Conservation (phyloP, 2,329 filamentous ascomycete genomes). For the Seiridium cupressi region DNA sequence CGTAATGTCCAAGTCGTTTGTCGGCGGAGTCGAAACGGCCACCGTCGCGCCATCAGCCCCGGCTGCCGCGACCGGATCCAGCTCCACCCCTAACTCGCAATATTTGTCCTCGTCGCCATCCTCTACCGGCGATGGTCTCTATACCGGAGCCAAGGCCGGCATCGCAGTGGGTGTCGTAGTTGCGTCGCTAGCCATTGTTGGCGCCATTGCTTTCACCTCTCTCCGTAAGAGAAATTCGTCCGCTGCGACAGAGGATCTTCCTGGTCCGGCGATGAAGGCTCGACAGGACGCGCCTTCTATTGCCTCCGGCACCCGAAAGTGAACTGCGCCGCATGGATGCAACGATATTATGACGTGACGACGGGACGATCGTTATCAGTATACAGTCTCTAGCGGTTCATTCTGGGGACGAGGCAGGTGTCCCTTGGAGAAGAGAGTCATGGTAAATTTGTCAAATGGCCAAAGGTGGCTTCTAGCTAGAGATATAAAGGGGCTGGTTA, state of each 20-base stretch:
- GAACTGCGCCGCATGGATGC: not conserved
- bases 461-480: too few species aligned
- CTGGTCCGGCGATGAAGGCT: not conserved
- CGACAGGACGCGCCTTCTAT: not conserved
- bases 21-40: conserved; percentile 19
- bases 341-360: too few species aligned
- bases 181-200: conserved; percentile 27
- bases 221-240: conserved; percentile 16
- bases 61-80: conserved; percentile 9
- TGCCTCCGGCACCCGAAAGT: not conserved
- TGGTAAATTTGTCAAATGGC: too few species aligned
- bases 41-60: conserved; percentile 11
- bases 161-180: conserved; percentile 33
- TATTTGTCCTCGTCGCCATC: conserved; percentile 6
- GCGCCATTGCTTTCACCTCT: conserved; percentile 25
- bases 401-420: too few species aligned
- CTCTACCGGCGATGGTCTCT: conserved; percentile 23
- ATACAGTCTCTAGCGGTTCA: too few species aligned
- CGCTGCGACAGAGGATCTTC: not conserved
- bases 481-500: too few species aligned
- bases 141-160: conserved; percentile 32
- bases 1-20: conserved; percentile 30
- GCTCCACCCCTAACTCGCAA: not conserved
- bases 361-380: too few species aligned
- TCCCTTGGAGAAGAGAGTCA: too few species aligned